Conservation (phyloP, 257 asterid genomes). For the Nicotiana knightiana region DNA sequence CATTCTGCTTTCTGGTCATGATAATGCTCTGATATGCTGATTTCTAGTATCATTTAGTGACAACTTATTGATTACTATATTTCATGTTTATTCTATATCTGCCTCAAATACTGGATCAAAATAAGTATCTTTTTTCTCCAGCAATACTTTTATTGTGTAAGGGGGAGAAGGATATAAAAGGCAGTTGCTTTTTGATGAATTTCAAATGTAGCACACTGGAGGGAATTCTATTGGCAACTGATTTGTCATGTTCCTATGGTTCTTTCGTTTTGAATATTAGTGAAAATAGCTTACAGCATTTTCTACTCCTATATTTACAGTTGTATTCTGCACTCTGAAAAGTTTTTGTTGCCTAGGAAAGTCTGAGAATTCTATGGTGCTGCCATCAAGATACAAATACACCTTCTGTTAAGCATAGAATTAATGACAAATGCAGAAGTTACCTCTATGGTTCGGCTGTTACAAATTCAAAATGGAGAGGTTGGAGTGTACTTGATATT, state of each 20-base stretch:
- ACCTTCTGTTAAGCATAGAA: too few species aligned
- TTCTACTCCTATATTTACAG: not conserved
- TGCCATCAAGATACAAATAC: too few species aligned
- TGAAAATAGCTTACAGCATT: not conserved
- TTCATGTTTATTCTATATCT: not conserved
- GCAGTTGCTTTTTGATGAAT: not conserved
- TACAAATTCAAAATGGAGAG: too few species aligned
- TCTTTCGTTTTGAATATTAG: not conserved
- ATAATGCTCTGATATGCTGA: not conserved
- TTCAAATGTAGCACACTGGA: not conserved
- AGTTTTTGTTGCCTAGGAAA: too few species aligned
- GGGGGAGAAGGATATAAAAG: not conserved
- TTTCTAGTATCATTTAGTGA: not conserved
- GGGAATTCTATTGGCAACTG: not conserved
- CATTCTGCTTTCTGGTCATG: slow-evolving; percentile 1
- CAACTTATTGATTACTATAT: not conserved
- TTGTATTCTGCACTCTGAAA: too few species aligned
- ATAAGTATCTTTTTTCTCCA: slow-evolving; percentile 1
- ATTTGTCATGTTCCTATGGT: not conserved
- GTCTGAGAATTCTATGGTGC: too few species aligned
- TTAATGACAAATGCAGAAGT: too few species aligned
- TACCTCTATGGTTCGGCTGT: too few species aligned
- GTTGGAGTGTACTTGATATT: too few species aligned
- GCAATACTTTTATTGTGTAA: not conserved
- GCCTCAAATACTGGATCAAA: not conserved